Percentiles rank a stretch among this genome's conserved stretches.
Conservation (phyloP, 176 grass and related monocot genomes). For the Eleusine coracana region DNA sequence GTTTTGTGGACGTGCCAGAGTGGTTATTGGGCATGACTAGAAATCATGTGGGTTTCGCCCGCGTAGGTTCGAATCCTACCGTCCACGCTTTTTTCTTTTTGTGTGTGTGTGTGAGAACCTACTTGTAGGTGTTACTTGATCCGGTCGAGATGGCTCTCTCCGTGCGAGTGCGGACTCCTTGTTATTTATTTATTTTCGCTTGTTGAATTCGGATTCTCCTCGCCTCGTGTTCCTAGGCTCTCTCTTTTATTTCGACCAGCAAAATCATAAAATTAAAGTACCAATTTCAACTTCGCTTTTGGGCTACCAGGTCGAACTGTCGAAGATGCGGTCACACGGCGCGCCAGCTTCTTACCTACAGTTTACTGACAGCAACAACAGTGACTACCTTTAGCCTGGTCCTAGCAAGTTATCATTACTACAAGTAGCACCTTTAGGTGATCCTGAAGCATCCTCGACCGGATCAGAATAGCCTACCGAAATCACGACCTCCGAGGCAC, state of each 20-base stretch:
- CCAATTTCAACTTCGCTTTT: too few relatives aligned
- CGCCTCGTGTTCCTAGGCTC: background rate
- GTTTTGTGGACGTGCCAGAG: constrained; percentile 74
- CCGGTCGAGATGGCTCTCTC: too few relatives aligned
- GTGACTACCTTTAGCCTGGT: background rate
- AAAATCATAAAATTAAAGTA: background rate
- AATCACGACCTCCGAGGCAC: constrained; percentile 2
- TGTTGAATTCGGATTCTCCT: background rate
- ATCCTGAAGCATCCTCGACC: background rate
- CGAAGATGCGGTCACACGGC: too few relatives aligned
- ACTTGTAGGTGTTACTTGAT: too few relatives aligned
- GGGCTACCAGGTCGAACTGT: too few relatives aligned
- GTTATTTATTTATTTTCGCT: too few relatives aligned
- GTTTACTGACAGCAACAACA: too few relatives aligned
- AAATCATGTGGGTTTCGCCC: constrained; percentile 83
- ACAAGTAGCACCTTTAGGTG: constrained; percentile 24
- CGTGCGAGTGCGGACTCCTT: too few relatives aligned
- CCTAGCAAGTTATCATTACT: too few relatives aligned
- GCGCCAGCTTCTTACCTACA: too few relatives aligned
- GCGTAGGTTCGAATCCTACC: constrained; percentile 24
- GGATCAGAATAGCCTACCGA: background rate
- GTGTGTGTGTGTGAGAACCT: background rate
- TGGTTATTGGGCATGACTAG: constrained; percentile 99
- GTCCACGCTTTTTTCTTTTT: constrained; percentile 44
- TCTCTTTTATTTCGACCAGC: background rate